Evolutionary conservation across 495 filamentous ascomycete genomes (phyloP).

Genomic region (Podospora sp.): DNA sequence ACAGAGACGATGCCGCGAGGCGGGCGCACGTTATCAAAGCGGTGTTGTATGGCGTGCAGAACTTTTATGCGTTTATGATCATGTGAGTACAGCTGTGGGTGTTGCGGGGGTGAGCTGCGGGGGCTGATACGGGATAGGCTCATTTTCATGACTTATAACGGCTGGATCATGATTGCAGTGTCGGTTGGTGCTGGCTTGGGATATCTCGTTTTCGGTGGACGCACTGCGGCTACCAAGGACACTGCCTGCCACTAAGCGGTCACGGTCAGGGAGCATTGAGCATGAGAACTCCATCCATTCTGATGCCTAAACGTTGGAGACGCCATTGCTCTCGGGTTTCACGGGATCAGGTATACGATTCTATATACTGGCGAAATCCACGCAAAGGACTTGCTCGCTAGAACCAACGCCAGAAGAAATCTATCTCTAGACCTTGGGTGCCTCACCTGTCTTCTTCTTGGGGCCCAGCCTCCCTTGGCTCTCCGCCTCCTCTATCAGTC

Average conservation of each 20-base stretch:
- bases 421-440: neutral
- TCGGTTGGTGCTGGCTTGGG: conserved; percentile 87
- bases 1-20: conserved; percentile 54
- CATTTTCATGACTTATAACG: conserved; percentile 99
- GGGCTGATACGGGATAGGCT: conserved; percentile 60
- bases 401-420: neutral
- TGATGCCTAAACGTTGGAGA: neutral
- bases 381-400: neutral
- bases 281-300: neutral
- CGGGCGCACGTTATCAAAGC: conserved; percentile 77
- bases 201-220: conserved; percentile 77
- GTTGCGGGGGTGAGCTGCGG: neutral
- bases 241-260: conserved; percentile 79
- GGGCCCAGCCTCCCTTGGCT: conserved; percentile 62
- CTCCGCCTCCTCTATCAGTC: conserved; percentile 64
- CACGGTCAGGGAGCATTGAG: neutral
- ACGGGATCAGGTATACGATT: conserved; percentile 47
- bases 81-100: conserved; percentile 68
- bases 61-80: conserved; percentile 99
- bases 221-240: conserved; percentile 71
- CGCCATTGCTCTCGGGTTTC: no score
- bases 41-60: conserved; percentile 85
- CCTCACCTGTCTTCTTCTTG: conserved; percentile 51
- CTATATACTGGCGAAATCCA: conserved; percentile 24
- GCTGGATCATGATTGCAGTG: conserved; percentile 92